A percentile compares a stretch with the other conserved stretches of the same genome.
phyloP scores from a whole-genome alignment of 2,329 filamentous ascomycete species.

The Aspergillus latus region DNA sequence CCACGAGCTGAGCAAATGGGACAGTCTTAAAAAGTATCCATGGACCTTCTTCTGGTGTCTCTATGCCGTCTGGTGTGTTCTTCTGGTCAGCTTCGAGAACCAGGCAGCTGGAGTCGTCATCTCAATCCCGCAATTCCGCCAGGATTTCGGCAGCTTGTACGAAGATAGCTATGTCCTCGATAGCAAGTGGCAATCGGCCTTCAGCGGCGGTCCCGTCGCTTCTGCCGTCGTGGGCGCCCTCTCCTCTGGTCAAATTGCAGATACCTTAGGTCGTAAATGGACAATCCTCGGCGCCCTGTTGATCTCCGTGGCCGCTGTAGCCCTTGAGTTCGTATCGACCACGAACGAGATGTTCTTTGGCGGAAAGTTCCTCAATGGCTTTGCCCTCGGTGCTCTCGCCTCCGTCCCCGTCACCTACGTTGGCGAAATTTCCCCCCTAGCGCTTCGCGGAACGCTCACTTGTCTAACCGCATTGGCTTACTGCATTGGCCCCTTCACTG shows the following conservation, averaged over 20 bases:
- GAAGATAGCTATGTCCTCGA: slow-evolving; percentile 6
- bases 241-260: slow-evolving; percentile 8
- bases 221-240: slow-evolving; percentile 9
- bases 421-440: slow-evolving; percentile 7
- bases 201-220: slow-evolving; percentile 9
- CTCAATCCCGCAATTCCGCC: slow-evolving; percentile 10
- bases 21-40: slow-evolving; percentile 8
- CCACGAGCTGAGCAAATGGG: slow-evolving; percentile 5
- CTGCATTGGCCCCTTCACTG: slow-evolving; percentile 5
- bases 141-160: slow-evolving; percentile 10
- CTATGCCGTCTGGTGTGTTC: slow-evolving; percentile 11
- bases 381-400: slow-evolving; percentile 6
- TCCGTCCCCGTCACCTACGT: slow-evolving; percentile 10
- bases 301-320: slow-evolving; percentile 4
- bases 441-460: slow-evolving; percentile 9
- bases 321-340: slow-evolving; percentile 5
- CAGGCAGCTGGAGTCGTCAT: slow-evolving; percentile 6
- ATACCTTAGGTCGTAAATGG: slow-evolving; percentile 8
- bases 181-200: slow-evolving; percentile 12
- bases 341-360: slow-evolving; percentile 13
- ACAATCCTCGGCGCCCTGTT: slow-evolving; percentile 4
- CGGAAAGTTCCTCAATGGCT: slow-evolving; percentile 13
- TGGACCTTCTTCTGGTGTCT: slow-evolving; percentile 9
- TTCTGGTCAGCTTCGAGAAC: slow-evolving; percentile 12
- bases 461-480: slow-evolving; percentile 9